Conservation (phyloP, 192 early-diverging fungal genomes). For the Coemansia guatemalensis region DNA sequence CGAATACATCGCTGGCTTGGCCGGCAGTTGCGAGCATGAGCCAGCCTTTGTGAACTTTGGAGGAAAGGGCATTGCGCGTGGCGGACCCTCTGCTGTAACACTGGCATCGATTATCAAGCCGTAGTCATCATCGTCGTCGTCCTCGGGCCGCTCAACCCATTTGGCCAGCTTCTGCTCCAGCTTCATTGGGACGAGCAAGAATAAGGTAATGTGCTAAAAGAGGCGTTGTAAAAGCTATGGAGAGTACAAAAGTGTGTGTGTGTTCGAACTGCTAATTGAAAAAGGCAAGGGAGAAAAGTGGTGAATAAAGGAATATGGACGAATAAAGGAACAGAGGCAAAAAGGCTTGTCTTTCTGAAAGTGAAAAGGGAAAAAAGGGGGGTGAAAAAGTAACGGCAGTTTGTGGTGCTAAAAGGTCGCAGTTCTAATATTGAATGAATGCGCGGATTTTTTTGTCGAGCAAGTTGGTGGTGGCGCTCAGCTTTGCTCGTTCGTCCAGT, state of each 20-base stretch:
- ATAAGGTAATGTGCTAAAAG: no score
- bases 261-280: neutral
- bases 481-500: no score
- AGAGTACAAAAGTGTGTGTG: neutral
- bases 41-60: slow-evolving; percentile 42
- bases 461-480: no score
- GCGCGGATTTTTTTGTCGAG: neutral
- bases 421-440: neutral
- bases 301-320: slow-evolving; percentile 7
- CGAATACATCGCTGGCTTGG: slow-evolving; percentile 18
- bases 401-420: neutral
- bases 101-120: slow-evolving; percentile 49
- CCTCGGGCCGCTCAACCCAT: slow-evolving; percentile 45
- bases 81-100: slow-evolving; percentile 27
- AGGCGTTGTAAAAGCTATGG: neutral
- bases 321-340: slow-evolving; percentile 9
- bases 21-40: slow-evolving; percentile 38
- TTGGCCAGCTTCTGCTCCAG: slow-evolving; percentile 43
- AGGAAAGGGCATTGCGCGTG: slow-evolving; percentile 10
- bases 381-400: neutral
- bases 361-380: neutral
- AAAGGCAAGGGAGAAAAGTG: slow-evolving; percentile 1
- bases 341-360: slow-evolving; percentile 6
- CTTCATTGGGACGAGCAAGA: slow-evolving; percentile 12
- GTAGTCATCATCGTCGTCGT: slow-evolving; percentile 45